phyloP scores from a whole-genome alignment of 2,329 filamentous ascomycete genomes.

The Fusarium beomiforme region DNA sequence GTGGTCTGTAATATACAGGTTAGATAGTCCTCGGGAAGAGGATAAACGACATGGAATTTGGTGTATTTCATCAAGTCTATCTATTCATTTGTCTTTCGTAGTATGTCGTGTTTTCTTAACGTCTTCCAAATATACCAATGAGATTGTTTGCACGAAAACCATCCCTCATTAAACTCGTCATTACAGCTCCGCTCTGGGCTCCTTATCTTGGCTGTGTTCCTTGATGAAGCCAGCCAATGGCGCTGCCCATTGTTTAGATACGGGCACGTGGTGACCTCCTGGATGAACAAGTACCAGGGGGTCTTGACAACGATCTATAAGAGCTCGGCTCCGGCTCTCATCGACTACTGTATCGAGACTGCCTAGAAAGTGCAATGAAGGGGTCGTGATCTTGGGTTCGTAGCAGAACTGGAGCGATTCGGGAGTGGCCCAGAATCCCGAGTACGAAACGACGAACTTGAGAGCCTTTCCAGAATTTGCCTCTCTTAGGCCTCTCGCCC shows the following conservation, averaged over 20 bases:
- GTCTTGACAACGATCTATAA: slow-evolving; percentile 72
- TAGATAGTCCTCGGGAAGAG: slow-evolving; percentile 47
- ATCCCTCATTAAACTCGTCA: not conserved
- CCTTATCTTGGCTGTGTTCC: slow-evolving; percentile 47
- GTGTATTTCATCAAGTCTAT: slow-evolving; percentile 40
- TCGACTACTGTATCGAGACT: slow-evolving; percentile 89
- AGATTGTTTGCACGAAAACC: not conserved
- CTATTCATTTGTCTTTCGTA: slow-evolving; percentile 33
- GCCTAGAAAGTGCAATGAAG: slow-evolving; percentile 83
- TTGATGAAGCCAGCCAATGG: slow-evolving; percentile 78
- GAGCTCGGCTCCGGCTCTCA: slow-evolving; percentile 72
- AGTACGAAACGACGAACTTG: slow-evolving; percentile 80
- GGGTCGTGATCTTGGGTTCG: slow-evolving; percentile 78
- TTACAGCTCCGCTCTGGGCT: slow-evolving; percentile 42
- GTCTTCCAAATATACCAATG: not conserved
- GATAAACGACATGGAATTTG: slow-evolving; percentile 45
- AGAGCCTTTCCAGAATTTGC: slow-evolving; percentile 61
- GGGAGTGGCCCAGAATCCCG: slow-evolving; percentile 76
- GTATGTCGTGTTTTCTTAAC: slow-evolving; percentile 11
- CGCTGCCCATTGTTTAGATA: slow-evolving; percentile 82
- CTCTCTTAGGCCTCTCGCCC: slow-evolving; percentile 57
- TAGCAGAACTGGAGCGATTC: slow-evolving; percentile 71
- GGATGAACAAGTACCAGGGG: slow-evolving; percentile 74
- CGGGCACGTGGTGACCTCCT: slow-evolving; percentile 89
- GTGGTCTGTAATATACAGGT: slow-evolving; percentile 50